Base-by-base conservation (phyloP, 495 filamentous ascomycete genomes). In the Baudoinia panamericana region DNA sequence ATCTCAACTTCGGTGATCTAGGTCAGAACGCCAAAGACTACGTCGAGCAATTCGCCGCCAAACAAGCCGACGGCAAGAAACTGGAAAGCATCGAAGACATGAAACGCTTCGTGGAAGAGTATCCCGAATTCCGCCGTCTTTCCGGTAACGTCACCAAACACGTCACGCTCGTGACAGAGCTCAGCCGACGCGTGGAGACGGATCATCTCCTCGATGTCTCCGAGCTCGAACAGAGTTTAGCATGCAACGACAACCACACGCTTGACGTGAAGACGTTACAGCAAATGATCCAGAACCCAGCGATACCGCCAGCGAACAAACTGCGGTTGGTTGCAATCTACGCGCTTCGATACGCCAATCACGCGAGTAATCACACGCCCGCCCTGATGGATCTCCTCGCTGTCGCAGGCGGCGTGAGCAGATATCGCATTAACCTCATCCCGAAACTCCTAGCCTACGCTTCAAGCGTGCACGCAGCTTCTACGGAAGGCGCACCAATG, bases 21-120 rank as follows among this genome's bases (percentile, higher is more conserved):
- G 90, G 90, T 16, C 83, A 90, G 38, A 96, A 93, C 55, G 95
- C 95, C 58, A 96, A 96, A 57, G 87, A 95, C 45, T 96, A 96
- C 58, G 90, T 97, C 43, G 84, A 92, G 57, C 90, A 95, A 48
- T 96, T 94, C 56, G 90, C 95, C 52, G 82, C 78, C 20, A 94
- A 93, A 58, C 93, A 85, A 9, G 81, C 93, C 54, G 90, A 73
- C 47, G 93, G 76, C 51, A 82, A 80, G 58, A 87, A 93, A 54
- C 92, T 97, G 48, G 90, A 97, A 50, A 93, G 85, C 21, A 95
- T 97, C 40, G 69, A 78, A 26, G 90, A 97, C 55, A 97, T 97
- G 90, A 97, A 97, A 60, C 84, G 88, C 30, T 96, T 97, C 54
- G 87, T 97, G 40, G 90, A 97, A 56, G 90, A 97, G 53, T 97